phyloP scores from a whole-genome alignment of 495 filamentous ascomycete genomes.

The Aspergillus sparsus region DNA sequence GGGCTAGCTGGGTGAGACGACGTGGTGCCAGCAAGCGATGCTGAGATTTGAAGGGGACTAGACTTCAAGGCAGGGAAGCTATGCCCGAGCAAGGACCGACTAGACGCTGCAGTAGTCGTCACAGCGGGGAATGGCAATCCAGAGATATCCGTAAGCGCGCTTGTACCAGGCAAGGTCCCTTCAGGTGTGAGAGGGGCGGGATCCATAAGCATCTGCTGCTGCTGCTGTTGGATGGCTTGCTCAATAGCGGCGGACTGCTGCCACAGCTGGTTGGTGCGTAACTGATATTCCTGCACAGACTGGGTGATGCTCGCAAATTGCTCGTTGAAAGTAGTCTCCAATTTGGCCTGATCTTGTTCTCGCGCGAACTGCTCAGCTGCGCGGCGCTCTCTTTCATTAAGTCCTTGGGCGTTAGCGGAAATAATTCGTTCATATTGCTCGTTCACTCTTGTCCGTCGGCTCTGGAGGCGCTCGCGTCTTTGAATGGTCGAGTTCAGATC shows the following conservation, averaged over 20 bases:
- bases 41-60: slow-evolving; percentile 44
- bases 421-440: slow-evolving; percentile 77
- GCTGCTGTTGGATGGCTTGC: slow-evolving; percentile 48
- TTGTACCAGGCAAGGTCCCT: slow-evolving; percentile 51
- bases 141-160: slow-evolving; percentile 37
- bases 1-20: slow-evolving; percentile 47
- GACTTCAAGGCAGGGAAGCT: slow-evolving; percentile 43
- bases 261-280: slow-evolving; percentile 49
- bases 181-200: slow-evolving; percentile 51
- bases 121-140: slow-evolving; percentile 28
- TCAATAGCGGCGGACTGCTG: slow-evolving; percentile 51
- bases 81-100: slow-evolving; percentile 42
- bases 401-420: slow-evolving; percentile 71
- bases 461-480: slow-evolving; percentile 75
- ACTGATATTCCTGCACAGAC: slow-evolving; percentile 49
- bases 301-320: slow-evolving; percentile 48
- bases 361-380: slow-evolving; percentile 66
- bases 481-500: slow-evolving; percentile 68
- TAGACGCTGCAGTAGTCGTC: slow-evolving; percentile 36
- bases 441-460: slow-evolving; percentile 73
- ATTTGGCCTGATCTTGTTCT: slow-evolving; percentile 62
- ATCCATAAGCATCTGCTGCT: slow-evolving; percentile 48
- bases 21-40: slow-evolving; percentile 37
- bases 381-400: slow-evolving; percentile 73
- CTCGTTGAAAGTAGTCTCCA: slow-evolving; percentile 52